Percentiles rank a stretch among this genome's conserved stretches.
Conservation (phyloP, 2,329 filamentous ascomycete genomes). For the Trichoderma lentiforme region DNA sequence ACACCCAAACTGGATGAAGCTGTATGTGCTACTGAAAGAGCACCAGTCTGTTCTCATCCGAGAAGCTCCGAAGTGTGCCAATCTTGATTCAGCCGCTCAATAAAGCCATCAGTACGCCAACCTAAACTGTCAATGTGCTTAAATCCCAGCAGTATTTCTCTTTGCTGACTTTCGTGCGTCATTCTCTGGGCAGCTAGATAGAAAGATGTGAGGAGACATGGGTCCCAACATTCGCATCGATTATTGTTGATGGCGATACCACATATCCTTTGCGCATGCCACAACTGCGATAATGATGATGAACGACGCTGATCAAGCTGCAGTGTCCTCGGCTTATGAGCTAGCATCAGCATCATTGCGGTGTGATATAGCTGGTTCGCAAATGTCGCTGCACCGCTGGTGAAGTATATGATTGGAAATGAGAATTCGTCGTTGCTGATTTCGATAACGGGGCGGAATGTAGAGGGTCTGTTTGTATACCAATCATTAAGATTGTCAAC, state of each 20-base stretch:
- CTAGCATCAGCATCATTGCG: neutral
- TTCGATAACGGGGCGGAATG: neutral
- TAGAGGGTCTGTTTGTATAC: neutral
- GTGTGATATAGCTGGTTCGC: neutral
- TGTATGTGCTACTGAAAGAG: neutral
- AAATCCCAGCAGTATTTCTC: neutral
- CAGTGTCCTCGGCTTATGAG: neutral
- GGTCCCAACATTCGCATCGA: slow-evolving; percentile 6
- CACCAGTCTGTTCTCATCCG: neutral
- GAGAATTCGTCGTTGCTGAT: neutral
- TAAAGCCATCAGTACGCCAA: neutral
- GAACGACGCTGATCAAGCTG: slow-evolving; percentile 1
- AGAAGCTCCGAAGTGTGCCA: neutral
- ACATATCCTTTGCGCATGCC: slow-evolving; percentile 6
- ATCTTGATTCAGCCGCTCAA: neutral
- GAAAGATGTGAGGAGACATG: neutral
- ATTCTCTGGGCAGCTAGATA: neutral
- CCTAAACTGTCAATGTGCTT: neutral
- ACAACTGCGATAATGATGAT: neutral
- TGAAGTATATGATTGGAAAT: neutral
- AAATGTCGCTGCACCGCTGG: neutral
- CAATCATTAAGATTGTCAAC: neutral
- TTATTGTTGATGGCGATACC: slow-evolving; percentile 1
- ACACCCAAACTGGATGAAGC: neutral
- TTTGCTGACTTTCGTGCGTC: neutral